A percentile compares a stretch with the other conserved stretches of the same genome.
These are phyloP conservation scores for Melampsora americana DNA, from an alignment of 1,284 basidiomycete species.

Conservation along the genomic window DNA sequence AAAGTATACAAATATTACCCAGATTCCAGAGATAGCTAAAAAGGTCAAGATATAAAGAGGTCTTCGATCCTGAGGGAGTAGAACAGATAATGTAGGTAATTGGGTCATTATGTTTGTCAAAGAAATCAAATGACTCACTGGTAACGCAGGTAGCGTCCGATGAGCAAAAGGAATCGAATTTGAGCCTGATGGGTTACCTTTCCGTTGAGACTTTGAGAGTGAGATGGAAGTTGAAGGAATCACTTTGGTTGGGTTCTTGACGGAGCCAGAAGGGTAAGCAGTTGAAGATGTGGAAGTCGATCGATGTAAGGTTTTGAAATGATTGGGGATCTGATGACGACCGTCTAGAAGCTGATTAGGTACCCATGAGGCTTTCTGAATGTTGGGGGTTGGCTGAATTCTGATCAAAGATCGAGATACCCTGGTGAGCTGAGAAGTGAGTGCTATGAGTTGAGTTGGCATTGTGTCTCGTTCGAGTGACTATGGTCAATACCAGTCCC, in stretches of 20 bases:
- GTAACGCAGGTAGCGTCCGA: conserved; percentile 15
- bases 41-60: conserved; percentile 29
- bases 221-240: not conserved
- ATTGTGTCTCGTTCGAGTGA: too few species aligned
- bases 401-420: too few species aligned
- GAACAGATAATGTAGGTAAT: too few species aligned
- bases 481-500: too few species aligned
- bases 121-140: not conserved
- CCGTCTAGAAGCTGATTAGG: too few species aligned
- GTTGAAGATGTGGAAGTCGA: conserved; percentile 30
- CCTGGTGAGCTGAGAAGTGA: too few species aligned
- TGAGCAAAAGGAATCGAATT: conserved; percentile 22
- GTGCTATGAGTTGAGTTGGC: too few species aligned
- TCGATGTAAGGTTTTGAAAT: not conserved
- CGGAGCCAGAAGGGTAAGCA: conserved; percentile 42
- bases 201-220: not conserved
- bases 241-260: conserved; percentile 28
- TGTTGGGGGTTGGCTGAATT: too few species aligned
- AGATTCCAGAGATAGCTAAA: conserved; percentile 19
- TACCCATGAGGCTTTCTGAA: too few species aligned
- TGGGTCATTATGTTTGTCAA: too few species aligned
- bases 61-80: conserved; percentile 8
- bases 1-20: conserved; percentile 33
- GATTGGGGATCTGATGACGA: too few species aligned
- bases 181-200: conserved; percentile 2